phyloP scores from a whole-genome alignment of 441 rosid species.

The Oxalis stricta region DNA sequence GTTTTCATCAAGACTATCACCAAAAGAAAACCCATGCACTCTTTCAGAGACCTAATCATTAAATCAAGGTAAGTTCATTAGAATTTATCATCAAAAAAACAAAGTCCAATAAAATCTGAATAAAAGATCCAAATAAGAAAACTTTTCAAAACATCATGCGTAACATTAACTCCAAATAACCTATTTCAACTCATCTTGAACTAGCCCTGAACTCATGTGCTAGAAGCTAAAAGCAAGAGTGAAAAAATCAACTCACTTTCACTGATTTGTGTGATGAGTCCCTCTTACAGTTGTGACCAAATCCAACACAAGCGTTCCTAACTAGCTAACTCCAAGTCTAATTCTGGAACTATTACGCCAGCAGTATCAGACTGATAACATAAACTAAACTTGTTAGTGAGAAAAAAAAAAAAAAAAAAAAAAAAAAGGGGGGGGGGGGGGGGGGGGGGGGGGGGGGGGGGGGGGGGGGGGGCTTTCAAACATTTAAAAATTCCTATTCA shows the following conservation, averaged over 20 bases:
- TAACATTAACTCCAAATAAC: background rate
- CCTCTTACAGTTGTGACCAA: constrained; percentile 94
- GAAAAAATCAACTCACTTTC: constrained; percentile 53
- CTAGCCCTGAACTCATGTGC: background rate
- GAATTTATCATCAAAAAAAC: background rate
- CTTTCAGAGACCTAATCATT: constrained; percentile 69
- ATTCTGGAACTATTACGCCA: constrained; percentile 66
- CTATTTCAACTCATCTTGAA: background rate
- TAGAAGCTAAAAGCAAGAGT: constrained; percentile 3
- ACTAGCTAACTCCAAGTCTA: constrained; percentile 80
- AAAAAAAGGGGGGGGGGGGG: too few relatives aligned
- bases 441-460: too few relatives aligned
- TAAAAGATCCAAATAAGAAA: too few relatives aligned
- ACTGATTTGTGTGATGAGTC: constrained; percentile 82
- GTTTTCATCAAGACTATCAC: constrained; percentile 70
- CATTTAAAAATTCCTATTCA: too few relatives aligned
- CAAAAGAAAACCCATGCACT: constrained; percentile 92
- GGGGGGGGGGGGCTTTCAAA: too few relatives aligned
- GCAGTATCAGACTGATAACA: constrained; percentile 82
- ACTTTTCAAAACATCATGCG: background rate
- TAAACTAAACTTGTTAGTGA: background rate
- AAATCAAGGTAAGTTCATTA: background rate
- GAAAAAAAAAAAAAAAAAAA: background rate
- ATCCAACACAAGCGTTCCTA: constrained; percentile 90
- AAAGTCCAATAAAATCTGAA: background rate